Conservation (phyloP, 345 rosid genomes). For the Acer saccharum region DNA sequence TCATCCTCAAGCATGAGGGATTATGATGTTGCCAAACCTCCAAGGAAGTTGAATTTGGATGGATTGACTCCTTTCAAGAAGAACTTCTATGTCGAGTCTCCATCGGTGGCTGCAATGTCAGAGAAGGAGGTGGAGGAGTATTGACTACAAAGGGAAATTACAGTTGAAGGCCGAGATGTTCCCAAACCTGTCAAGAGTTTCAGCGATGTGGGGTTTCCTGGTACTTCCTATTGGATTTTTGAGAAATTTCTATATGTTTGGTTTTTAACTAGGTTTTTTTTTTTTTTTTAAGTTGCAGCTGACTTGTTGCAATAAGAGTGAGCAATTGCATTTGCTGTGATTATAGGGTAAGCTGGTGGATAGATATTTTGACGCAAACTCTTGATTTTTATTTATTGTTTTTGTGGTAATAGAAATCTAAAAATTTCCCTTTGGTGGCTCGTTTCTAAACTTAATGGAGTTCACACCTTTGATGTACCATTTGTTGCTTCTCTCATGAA, state of each 20-base stretch:
- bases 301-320: not conserved
- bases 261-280: not conserved
- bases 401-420: not conserved
- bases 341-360: not conserved
- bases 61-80: conserved; percentile 92
- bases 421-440: not conserved
- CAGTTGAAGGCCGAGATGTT: conserved; percentile 92
- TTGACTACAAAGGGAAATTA: conserved; percentile 71
- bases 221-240: conserved; percentile 37
- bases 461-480: not conserved
- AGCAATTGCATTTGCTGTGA: not conserved
- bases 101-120: conserved; percentile 78
- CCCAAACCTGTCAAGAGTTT: conserved; percentile 87
- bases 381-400: not conserved
- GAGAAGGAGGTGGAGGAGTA: conserved; percentile 82
- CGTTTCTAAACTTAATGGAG: not conserved
- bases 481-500: not conserved
- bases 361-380: not conserved
- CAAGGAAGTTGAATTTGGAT: conserved; percentile 82
- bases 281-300: not conserved
- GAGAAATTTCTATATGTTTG: not conserved
- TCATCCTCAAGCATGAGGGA: conserved; percentile 63
- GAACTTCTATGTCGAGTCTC: conserved; percentile 87
- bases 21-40: conserved; percentile 45
- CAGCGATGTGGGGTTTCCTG: conserved; percentile 86